These are phyloP conservation scores for Phytophthora ohioensis DNA, from an alignment of 352 stramenopile genomes.

Conservation along the genomic window DNA sequence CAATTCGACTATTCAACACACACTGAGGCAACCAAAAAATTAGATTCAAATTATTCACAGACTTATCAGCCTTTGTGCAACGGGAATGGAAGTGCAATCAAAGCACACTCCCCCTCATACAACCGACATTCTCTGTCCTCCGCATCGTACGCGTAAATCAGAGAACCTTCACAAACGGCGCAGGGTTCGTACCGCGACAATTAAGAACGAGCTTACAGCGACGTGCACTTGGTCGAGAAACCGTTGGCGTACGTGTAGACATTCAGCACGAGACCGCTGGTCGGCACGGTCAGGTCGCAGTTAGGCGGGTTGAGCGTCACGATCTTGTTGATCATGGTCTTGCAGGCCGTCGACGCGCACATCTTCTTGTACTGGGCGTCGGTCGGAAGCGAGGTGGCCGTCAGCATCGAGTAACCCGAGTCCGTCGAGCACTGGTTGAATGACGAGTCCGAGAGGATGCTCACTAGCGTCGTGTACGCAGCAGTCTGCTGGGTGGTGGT, in stretches of 20 bases:
- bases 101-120: no score
- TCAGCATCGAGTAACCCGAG: constrained; percentile 41
- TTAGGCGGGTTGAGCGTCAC: constrained; percentile 34
- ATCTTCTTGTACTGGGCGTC: constrained; percentile 31
- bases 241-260: constrained; percentile 39
- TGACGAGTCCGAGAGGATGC: constrained; percentile 27
- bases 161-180: no score
- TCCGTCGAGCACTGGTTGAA: constrained; percentile 34
- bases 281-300: constrained; percentile 43
- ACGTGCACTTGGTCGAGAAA: constrained; percentile 29
- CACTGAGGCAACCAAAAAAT: no score
- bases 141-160: no score
- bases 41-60: no score
- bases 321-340: constrained; percentile 34
- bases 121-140: no score
- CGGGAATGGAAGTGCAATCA: no score
- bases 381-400: constrained; percentile 31
- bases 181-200: no score
- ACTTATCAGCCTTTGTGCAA: no score
- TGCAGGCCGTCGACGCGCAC: constrained; percentile 38
- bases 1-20: no score
- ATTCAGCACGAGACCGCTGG: constrained; percentile 39
- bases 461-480: constrained; percentile 29
- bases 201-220: constrained; percentile 13
- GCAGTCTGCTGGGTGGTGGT: constrained; percentile 32